Conservation (phyloP, 495 filamentous ascomycete genomes). For the Lasiosphaeria ovina region DNA sequence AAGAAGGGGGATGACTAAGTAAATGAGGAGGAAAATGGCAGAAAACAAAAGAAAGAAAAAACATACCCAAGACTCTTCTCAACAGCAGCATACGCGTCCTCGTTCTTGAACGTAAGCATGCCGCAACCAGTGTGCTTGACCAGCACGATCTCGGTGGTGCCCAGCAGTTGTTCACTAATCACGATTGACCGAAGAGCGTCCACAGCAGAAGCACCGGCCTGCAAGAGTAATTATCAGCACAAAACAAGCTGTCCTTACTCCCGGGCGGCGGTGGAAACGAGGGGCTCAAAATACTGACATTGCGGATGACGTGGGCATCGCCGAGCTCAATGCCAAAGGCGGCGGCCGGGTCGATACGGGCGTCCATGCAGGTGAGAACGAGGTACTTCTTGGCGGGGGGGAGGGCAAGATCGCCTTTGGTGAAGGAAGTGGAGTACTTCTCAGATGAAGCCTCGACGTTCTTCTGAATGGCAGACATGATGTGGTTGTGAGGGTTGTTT, state of each 20-base stretch:
- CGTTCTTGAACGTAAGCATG: conserved; percentile 77
- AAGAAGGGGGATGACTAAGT: too few relatives aligned
- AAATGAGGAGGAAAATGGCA: too few relatives aligned
- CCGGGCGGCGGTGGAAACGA: too few relatives aligned
- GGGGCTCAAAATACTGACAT: conserved; percentile 32
- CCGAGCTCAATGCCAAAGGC: conserved; percentile 75
- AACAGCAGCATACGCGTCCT: conserved; percentile 57
- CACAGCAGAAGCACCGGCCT: conserved; percentile 59
- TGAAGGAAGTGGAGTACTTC: conserved; percentile 61
- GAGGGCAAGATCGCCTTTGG: conserved; percentile 62
- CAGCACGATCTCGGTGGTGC: conserved; percentile 72
- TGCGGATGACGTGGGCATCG: conserved; percentile 81
- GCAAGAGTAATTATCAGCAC: conserved; percentile 6
- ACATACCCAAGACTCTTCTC: conserved; percentile 51
- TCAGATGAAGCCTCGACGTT: conserved; percentile 59
- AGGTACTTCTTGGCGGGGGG: conserved; percentile 71
- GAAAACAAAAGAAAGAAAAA: neutral
- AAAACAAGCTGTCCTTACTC: too few relatives aligned
- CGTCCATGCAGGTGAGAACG: conserved; percentile 79
- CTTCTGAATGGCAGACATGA: conserved; percentile 46
- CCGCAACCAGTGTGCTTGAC: conserved; percentile 82
- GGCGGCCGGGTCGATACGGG: conserved; percentile 67
- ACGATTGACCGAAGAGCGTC: conserved; percentile 73
- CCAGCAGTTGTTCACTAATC: conserved; percentile 78
- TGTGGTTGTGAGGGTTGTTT: neutral